These are phyloP conservation scores for Lodderomyces metapsilosis DNA, from an alignment of 1,139 yeast species.

Conservation along the genomic window DNA sequence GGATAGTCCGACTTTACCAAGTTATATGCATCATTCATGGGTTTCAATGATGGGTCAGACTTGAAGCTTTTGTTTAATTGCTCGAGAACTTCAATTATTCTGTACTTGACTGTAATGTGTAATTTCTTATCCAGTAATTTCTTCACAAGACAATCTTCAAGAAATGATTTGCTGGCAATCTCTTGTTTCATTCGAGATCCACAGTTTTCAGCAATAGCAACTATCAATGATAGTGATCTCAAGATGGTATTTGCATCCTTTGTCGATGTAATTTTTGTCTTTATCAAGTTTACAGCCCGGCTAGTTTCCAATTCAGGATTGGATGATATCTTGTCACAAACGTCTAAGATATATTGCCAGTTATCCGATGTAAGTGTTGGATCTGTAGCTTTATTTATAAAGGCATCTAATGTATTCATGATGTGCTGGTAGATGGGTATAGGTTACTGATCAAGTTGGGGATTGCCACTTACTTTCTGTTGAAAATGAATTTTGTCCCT, in stretches of 20 bases:
- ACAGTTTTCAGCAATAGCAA: slow-evolving; percentile 88
- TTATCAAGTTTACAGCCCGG: slow-evolving; percentile 51
- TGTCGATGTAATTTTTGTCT: slow-evolving; percentile 47
- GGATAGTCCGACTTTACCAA: slow-evolving; percentile 42
- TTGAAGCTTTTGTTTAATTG: slow-evolving; percentile 61
- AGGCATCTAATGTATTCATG: slow-evolving; percentile 14
- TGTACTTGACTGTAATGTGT: slow-evolving; percentile 67
- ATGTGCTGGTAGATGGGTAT: not conserved
- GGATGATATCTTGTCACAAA: slow-evolving; percentile 73
- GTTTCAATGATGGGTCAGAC: slow-evolving; percentile 70
- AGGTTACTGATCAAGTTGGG: not conserved
- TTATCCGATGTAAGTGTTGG: slow-evolving; percentile 79
- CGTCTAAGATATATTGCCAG: slow-evolving; percentile 80
- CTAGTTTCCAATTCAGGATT: slow-evolving; percentile 66
- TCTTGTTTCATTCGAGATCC: slow-evolving; percentile 85
- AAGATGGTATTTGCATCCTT: slow-evolving; percentile 81
- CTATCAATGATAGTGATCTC: slow-evolving; percentile 66
- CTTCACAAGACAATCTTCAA: slow-evolving; percentile 50
- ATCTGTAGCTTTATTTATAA: slow-evolving; percentile 73
- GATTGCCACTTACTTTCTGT: slow-evolving; percentile 1
- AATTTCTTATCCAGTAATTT: slow-evolving; percentile 56
- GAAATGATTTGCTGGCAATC: slow-evolving; percentile 69
- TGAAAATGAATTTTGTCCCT: no score
- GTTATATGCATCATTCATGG: slow-evolving; percentile 63
- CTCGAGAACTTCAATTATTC: slow-evolving; percentile 64